Evolutionary conservation across 495 filamentous ascomycete species (phyloP).

Genomic region (Neurospora sp.): DNA sequence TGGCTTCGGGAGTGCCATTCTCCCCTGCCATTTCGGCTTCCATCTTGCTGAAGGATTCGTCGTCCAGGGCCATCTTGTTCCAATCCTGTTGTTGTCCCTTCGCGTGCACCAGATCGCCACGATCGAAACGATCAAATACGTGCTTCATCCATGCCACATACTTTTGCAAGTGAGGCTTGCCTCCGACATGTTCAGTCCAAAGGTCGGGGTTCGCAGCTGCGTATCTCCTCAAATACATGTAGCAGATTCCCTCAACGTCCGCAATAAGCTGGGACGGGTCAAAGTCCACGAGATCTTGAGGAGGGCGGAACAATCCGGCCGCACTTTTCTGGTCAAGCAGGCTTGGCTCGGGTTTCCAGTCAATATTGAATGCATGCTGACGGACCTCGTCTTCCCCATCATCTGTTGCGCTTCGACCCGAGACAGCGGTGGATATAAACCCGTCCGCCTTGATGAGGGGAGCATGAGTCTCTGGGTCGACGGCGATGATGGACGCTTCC

Average conservation of each 20-base stretch:
- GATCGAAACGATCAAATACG: constrained; percentile 5
- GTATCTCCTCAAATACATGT: constrained; percentile 8
- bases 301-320: constrained; percentile 1
- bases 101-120: constrained; percentile 10
- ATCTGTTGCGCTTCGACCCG: neutral
- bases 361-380: constrained; percentile 8
- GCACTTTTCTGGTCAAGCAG: neutral
- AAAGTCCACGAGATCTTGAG: constrained; percentile 8
- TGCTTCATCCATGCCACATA: constrained; percentile 19
- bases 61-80: constrained; percentile 10
- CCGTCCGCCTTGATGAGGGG: constrained; percentile 1
- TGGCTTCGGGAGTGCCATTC: neutral
- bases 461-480: neutral
- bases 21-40: no score
- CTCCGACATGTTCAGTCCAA: constrained; percentile 3
- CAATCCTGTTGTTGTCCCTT: constrained; percentile 4
- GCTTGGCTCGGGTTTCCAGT: constrained; percentile 26
- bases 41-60: neutral
- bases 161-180: constrained; percentile 2
- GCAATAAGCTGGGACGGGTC: constrained; percentile 8
- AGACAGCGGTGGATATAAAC: constrained; percentile 1
- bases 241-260: constrained; percentile 7
- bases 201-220: constrained; percentile 5
- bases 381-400: neutral
- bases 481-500: neutral